Base-by-base conservation (phyloP, 2,329 filamentous ascomycete genomes). In the Raffaelea deltoideospora region DNA sequence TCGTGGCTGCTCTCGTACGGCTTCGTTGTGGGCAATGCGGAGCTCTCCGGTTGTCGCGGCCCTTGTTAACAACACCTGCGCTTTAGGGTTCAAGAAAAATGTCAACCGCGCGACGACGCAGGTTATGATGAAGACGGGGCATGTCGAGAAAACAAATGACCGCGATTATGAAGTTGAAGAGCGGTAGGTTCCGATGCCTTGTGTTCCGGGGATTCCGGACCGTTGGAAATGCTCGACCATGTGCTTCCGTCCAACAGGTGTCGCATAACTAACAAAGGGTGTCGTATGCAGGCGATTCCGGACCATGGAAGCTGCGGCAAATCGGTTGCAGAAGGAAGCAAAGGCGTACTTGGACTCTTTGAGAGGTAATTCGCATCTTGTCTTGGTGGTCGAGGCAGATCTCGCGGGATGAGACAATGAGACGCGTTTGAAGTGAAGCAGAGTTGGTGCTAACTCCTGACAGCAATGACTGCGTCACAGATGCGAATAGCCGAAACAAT, bases 121-220 rank as follows among this genome's bases (percentile, higher is more conserved):
- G 77, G 88, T 96, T 44, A 95, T 98, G 85, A 96, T 98, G 88
- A 98, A 98, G 72, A 93, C 87, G 40, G 84, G 90, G 42, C 90
- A 96, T 65, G 92, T 98, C 50, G 90, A 98, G 63, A 88, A 90
- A 64, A 98, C 90, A 20, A 95, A 88, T 58, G 90, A 98, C 63
- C 84, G 92, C 48, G 90, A 96, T 58, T 98, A 96, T 59, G 90
- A 96, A 61, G 88, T 96, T 37, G 92, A 98, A 60, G 85, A 93
- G 60, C 77, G 83, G 79, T 86, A 58, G 30, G 41, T 17, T 8
- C 10, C 10, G 26, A 3, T 21, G 6, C 4, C 18, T 3, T 13
- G 3, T 14, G 9, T 10, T 21, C 20, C 15, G 35, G 26, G 26
- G 14, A 14, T 6, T 9, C 6, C 26, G 14, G 26, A 28, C 10